Base-by-base conservation (phyloP, 176 grass and related monocot genomes). In the Bromus sterilis region DNA sequence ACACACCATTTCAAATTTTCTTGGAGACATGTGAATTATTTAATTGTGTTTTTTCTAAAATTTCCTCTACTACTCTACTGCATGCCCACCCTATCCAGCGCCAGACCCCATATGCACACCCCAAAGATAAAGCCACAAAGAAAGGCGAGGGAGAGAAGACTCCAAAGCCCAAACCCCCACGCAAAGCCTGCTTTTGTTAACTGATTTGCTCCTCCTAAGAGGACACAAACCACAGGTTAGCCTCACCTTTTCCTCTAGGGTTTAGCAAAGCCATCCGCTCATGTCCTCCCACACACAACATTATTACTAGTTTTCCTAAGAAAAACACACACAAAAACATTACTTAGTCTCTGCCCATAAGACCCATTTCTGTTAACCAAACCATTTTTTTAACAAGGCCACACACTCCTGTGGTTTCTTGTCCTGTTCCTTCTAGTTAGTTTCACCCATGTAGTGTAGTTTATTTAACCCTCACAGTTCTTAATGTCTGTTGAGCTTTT, bases 111-210 rank as follows among this genome's bases (percentile, higher is more conserved):
- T 21, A 66, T 59, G 75, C 58, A 80, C 31, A 57, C 67, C 87
- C 60, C 49, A 63, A 78, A 84, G 68, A 83, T 80, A 86, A 66
- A 75, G 66, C 71, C 80, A 90, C 85, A 49, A 68, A 69, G 87
- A 93, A 89, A 74, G 51, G 72, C 51, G 18, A 80, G 59, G 91
- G 76, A 74, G 82, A 88, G 78, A 87, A 87, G 87, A 77, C 85
- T 94, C 84, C 85, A 91, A 94, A 88, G 49, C 68, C 78, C 74
- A 67, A 24, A 72, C 36, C 87, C 84, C 58, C 46, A 67, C 64
- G 36, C 68, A 42, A 39, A 36, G 15, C 57, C 29, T 25, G 44
- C 65, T 78, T 78, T 74, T 83, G 56, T 66, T 88, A 79, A 79
- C 65, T 46, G 13, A 56, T 56, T 66, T 86, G 78, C 87, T 78